These are phyloP conservation scores for Ceratobasidium sp. DNA, from an alignment of 1,284 basidiomycete genomes.

Conservation along the genomic window DNA sequence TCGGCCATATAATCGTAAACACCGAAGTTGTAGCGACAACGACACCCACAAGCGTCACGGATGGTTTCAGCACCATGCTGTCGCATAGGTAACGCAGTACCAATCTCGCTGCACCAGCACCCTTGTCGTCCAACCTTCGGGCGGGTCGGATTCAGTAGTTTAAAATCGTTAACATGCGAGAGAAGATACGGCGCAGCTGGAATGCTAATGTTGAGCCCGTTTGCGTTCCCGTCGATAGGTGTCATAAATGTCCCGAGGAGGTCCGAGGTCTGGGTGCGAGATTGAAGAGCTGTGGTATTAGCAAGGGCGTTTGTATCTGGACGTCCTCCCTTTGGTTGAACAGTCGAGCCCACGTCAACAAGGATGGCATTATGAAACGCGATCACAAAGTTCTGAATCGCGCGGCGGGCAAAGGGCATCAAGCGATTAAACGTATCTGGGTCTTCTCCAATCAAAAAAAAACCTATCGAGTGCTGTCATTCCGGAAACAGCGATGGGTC, in stretches of 20 bases:
- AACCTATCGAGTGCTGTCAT: constrained; percentile 13
- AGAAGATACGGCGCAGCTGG: constrained; percentile 33
- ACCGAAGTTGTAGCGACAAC: constrained; percentile 37
- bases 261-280: constrained; percentile 26
- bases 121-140: not conserved
- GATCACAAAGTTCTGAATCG: constrained; percentile 30
- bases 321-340: not conserved
- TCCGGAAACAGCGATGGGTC: constrained; percentile 14
- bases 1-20: constrained; percentile 34
- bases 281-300: constrained; percentile 16
- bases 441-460: not conserved
- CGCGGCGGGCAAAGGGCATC: not conserved
- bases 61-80: constrained; percentile 39
- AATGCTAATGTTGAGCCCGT: constrained; percentile 14
- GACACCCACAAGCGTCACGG: constrained; percentile 32
- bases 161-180: constrained; percentile 10
- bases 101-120: not conserved
- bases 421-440: not conserved
- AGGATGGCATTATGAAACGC: constrained; percentile 28
- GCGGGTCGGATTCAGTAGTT: constrained; percentile 21
- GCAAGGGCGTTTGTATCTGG: constrained; percentile 25
- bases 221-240: constrained; percentile 23
- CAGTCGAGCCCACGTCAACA: constrained; percentile 32
- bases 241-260: constrained; percentile 8
- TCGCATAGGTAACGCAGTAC: constrained; percentile 42